Evolutionary conservation across 1,284 basidiomycete species (phyloP).

Genomic region (Ustilago hordei): DNA sequence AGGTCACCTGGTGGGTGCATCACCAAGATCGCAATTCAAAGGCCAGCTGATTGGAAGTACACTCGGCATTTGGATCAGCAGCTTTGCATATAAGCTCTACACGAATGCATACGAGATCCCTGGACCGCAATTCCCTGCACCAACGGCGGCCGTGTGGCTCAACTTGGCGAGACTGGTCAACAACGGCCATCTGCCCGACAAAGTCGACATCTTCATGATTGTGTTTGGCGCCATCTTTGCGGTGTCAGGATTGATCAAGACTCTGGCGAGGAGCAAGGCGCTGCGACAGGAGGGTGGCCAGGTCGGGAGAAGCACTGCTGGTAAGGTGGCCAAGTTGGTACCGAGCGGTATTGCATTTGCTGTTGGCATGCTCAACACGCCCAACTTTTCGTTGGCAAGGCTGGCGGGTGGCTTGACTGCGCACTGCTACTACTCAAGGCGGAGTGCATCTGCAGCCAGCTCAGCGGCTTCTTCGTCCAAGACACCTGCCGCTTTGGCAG

Average conservation of each 20-base stretch:
- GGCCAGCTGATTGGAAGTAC: conserved; percentile 73
- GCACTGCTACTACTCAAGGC: conserved; percentile 69
- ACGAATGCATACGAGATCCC: conserved; percentile 80
- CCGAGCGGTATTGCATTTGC: conserved; percentile 72
- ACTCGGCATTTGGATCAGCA: conserved; percentile 84
- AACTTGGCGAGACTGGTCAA: conserved; percentile 86
- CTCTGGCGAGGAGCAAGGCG: conserved; percentile 72
- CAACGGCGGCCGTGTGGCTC: conserved; percentile 84
- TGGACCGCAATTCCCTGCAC: conserved; percentile 90
- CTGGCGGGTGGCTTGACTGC: conserved; percentile 88
- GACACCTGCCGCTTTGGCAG: conserved; percentile 61
- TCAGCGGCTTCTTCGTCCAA: background rate
- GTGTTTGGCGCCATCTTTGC: conserved; percentile 75
- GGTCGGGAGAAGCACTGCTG: conserved; percentile 24
- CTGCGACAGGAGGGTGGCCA: conserved; percentile 14
- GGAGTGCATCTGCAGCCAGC: conserved; percentile 9
- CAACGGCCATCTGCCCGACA: conserved; percentile 83
- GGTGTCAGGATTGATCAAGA: conserved; percentile 74
- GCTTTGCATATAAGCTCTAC: conserved; percentile 88
- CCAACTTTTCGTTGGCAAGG: conserved; percentile 91
- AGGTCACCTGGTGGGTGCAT: conserved; percentile 79
- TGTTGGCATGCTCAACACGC: conserved; percentile 87
- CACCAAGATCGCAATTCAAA: conserved; percentile 69
- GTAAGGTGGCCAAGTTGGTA: conserved; percentile 26
- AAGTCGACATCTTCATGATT: conserved; percentile 84